Evolutionary conservation across 805 yeast species (phyloP).

Genomic region (Pichia gijzeniarum): DNA sequence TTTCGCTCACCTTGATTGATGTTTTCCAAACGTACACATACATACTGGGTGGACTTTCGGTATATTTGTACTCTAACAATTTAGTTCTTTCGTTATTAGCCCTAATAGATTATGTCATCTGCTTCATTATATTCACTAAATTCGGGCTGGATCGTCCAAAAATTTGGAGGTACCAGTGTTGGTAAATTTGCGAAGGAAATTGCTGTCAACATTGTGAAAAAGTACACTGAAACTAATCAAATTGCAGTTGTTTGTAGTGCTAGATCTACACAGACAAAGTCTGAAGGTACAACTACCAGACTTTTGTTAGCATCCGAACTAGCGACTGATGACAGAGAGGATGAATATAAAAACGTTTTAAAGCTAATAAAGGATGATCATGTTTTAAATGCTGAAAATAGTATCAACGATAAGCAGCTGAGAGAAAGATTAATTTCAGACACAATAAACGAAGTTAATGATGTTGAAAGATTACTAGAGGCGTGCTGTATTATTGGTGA

Average conservation of each 20-base stretch:
- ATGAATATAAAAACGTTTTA: slow-evolving; percentile 46
- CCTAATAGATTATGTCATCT: slow-evolving; percentile 14
- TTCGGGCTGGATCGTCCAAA: slow-evolving; percentile 72
- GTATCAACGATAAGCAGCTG: slow-evolving; percentile 41
- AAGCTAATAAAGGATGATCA: slow-evolving; percentile 76
- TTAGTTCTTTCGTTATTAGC: too few relatives aligned
- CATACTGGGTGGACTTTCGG: too few relatives aligned
- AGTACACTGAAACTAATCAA: slow-evolving; percentile 48
- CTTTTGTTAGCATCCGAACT: slow-evolving; percentile 77
- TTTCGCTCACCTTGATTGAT: too few relatives aligned
- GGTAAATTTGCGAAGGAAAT: slow-evolving; percentile 89
- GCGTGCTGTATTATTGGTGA: slow-evolving; percentile 93
- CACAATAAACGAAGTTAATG: slow-evolving; percentile 58
- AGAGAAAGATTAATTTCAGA: slow-evolving; percentile 49
- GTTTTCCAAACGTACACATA: too few relatives aligned
- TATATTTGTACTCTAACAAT: too few relatives aligned
- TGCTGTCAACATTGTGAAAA: slow-evolving; percentile 75
- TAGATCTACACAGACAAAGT: slow-evolving; percentile 81
- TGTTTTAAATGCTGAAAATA: slow-evolving; percentile 56
- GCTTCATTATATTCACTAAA: slow-evolving; percentile 21
- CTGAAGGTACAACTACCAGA: slow-evolving; percentile 93
- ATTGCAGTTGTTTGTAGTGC: slow-evolving; percentile 97
- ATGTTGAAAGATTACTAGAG: slow-evolving; percentile 62
- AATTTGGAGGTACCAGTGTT: slow-evolving; percentile 95
- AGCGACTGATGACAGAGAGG: slow-evolving; percentile 54